Base-by-base conservation (phyloP, 2,329 filamentous ascomycete species). In the Parastagonospora nodorum region DNA sequence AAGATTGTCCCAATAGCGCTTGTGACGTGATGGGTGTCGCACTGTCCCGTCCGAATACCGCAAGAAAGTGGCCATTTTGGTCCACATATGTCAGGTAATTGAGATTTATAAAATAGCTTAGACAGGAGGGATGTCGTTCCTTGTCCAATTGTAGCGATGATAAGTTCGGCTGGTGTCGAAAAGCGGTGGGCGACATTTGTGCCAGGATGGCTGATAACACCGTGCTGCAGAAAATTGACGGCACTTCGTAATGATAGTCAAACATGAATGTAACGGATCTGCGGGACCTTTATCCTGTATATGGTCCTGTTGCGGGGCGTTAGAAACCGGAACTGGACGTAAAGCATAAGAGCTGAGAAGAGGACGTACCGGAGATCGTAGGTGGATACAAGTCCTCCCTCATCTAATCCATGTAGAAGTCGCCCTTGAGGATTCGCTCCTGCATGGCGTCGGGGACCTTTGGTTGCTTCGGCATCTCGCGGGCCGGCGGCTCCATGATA, bases 371-470 rank as follows among this genome's bases (percentile, higher is more conserved):
- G 50, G 59, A 62, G 57, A 61, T 60, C 31, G 15, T 42, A 16
- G 8, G 8, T n/a, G 8, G 30, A 4, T n/a, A 32, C 27, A 6
- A 8, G 2, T 10, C 2, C n/a, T 28, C 19, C 7, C 4, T 28
- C 37, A 39, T 33, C 57, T 81, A 96, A 70, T 97, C 92, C 92
- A 97, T 97, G 79, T 94, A 94, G 68, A 99, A 97, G 69, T 99
- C 94, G 39, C 93, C 94, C 78, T 96, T 94, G 61, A 99, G 82
- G 66, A 99, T 97, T 61, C 95, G 86, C 82, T 99, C 94, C 75
- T 97, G 92, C 78, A 97, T 94, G 57, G 88, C 88, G 77, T 99
- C 94, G 28, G 93, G 92, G 27, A 76, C 74, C 57, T 74, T 76
- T 29, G 74, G 68, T 43, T 75, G 69, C 80, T 93, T 95, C 36